phyloP scores from a whole-genome alignment of 805 yeast species.

The Cyberlindnera samutprakarnensis region DNA sequence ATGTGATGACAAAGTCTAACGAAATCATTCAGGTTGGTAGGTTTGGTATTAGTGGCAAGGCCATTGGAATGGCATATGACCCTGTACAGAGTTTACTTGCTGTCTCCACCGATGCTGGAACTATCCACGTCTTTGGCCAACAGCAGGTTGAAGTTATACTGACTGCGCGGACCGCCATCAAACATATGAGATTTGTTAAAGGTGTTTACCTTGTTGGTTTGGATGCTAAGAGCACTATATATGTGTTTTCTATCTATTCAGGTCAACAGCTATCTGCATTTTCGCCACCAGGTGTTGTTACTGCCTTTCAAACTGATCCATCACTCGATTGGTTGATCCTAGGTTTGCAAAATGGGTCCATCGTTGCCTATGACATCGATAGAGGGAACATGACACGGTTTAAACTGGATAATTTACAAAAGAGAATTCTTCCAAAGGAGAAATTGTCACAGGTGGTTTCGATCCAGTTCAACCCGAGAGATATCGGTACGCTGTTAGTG shows the following conservation, averaged over 20 bases:
- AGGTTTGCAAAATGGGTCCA: constrained; percentile 72
- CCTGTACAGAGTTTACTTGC: constrained; percentile 86
- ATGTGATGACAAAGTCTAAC: background rate
- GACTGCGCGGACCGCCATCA: constrained; percentile 43
- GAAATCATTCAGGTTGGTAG: constrained; percentile 15
- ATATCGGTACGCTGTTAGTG: constrained; percentile 68
- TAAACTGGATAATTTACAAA: constrained; percentile 66
- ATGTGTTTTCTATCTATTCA: constrained; percentile 63
- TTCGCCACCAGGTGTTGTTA: constrained; percentile 57
- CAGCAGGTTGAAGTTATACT: constrained; percentile 68
- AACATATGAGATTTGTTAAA: constrained; percentile 57
- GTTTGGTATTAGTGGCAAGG: constrained; percentile 60
- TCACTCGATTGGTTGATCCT: constrained; percentile 78
- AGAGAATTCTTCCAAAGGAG: constrained; percentile 46
- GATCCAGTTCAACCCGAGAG: constrained; percentile 82
- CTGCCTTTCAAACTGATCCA: constrained; percentile 74
- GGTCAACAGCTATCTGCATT: constrained; percentile 53
- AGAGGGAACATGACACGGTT: constrained; percentile 59
- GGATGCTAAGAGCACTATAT: constrained; percentile 51
- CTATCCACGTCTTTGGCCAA: constrained; percentile 77
- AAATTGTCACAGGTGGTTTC: constrained; percentile 57
- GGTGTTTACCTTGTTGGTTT: constrained; percentile 76
- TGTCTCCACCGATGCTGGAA: constrained; percentile 61
- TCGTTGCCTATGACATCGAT: constrained; percentile 74
- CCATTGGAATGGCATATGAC: constrained; percentile 68